These are phyloP conservation scores for Cercospora berteroae DNA, from an alignment of 2,329 filamentous ascomycete genomes.

Conservation along the genomic window DNA sequence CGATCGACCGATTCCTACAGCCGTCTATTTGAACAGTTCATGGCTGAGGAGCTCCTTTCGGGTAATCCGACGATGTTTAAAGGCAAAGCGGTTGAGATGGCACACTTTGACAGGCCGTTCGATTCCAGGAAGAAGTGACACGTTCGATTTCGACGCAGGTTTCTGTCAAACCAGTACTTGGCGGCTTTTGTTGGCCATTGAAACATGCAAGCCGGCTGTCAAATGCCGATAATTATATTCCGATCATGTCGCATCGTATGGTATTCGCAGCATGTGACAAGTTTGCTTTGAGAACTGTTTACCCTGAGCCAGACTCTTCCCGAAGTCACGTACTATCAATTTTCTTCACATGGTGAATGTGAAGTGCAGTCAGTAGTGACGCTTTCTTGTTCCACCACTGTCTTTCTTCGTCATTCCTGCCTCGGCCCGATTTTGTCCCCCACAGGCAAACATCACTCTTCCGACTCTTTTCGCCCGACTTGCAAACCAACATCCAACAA, in stretches of 20 bases:
- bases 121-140: neutral
- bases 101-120: neutral
- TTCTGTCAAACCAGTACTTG: neutral
- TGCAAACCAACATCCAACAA: neutral
- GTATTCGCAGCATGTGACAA: no score
- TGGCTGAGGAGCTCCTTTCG: neutral
- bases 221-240: neutral
- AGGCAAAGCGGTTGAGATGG: neutral
- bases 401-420: constrained; percentile 3
- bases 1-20: neutral
- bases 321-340: no score
- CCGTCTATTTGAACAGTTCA: neutral
- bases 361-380: neutral
- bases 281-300: neutral
- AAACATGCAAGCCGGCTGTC: neutral
- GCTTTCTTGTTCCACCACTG: neutral
- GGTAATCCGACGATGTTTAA: neutral
- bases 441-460: neutral
- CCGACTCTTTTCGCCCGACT: constrained; percentile 1
- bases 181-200: neutral
- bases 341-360: neutral
- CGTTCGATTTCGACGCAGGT: neutral
- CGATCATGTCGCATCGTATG: neutral
- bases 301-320: neutral
- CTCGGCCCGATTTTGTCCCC: constrained; percentile 4